Conservation (phyloP, 2,329 filamentous ascomycete species). For the Penicillium sp. region DNA sequence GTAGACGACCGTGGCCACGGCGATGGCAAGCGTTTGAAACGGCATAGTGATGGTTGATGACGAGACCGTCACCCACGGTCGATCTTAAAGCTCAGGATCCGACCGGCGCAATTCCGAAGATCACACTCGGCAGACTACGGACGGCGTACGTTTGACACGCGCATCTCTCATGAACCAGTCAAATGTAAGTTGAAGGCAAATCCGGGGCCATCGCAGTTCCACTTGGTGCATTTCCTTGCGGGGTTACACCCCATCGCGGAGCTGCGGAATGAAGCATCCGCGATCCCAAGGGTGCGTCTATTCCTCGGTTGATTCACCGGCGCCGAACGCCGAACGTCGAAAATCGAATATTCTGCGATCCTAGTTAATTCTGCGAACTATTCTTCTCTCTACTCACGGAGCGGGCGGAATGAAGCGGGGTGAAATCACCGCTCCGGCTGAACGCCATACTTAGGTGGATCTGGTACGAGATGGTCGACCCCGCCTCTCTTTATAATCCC, state of each 20-base stretch:
- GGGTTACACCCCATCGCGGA: neutral
- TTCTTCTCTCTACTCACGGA: too few relatives aligned
- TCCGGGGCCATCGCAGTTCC: neutral
- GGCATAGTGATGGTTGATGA: constrained; percentile 21
- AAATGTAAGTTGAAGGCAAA: neutral
- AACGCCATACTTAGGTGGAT: too few relatives aligned
- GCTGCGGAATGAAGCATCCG: neutral
- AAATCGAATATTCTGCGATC: neutral
- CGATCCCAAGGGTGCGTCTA: neutral
- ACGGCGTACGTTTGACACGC: neutral
- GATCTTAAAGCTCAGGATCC: neutral
- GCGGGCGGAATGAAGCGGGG: too few relatives aligned
- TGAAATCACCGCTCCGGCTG: too few relatives aligned
- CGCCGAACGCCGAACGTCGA: too few relatives aligned
- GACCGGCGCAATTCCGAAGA: constrained; percentile 1
- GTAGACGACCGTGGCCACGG: constrained; percentile 37
- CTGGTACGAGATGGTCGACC: too few relatives aligned
- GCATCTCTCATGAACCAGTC: neutral
- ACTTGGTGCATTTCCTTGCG: neutral
- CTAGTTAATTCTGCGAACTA: neutral
- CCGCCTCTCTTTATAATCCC: too few relatives aligned
- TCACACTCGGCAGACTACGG: neutral
- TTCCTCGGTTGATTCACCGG: neutral
- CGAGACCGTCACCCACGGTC: neutral
- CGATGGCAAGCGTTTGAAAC: constrained; percentile 32